Conservation (phyloP, 345 rosid species). For the Linum trigynum region DNA sequence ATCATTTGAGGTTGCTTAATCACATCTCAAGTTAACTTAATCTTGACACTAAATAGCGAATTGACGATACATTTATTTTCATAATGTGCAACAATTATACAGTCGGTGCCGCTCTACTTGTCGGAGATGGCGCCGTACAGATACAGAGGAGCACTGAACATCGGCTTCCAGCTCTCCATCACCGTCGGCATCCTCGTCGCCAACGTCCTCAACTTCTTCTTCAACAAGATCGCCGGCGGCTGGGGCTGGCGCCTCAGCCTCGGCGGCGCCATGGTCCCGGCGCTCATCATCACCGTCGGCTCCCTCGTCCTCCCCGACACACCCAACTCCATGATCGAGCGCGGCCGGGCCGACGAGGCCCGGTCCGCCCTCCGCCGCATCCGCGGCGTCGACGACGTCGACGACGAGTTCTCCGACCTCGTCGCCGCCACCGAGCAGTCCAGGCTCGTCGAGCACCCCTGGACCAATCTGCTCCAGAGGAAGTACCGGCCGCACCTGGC, state of each 20-base stretch:
- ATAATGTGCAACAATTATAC: constrained; percentile 8
- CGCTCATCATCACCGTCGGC: constrained; percentile 70
- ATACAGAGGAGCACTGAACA: constrained; percentile 85
- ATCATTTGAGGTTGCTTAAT: no score
- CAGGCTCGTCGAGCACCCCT: constrained; percentile 57
- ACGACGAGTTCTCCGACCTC: constrained; percentile 67
- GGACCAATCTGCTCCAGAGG: constrained; percentile 64
- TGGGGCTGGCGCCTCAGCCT: constrained; percentile 96
- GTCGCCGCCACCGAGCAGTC: constrained; percentile 73
- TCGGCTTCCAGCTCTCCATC: constrained; percentile 85
- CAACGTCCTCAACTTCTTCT: constrained; percentile 71
- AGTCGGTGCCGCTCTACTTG: constrained; percentile 91
- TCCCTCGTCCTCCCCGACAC: constrained; percentile 83
- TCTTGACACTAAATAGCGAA: no score
- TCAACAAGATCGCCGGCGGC: constrained; percentile 49
- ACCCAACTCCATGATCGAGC: constrained; percentile 91
- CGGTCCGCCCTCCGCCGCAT: constrained; percentile 38
- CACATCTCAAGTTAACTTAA: no score
- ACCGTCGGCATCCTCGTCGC: constrained; percentile 82
- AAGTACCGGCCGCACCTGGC: constrained; percentile 81
- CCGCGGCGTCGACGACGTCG: constrained; percentile 67
- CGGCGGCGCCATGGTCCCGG: constrained; percentile 96
- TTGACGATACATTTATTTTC: no score
- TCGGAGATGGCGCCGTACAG: constrained; percentile 98
- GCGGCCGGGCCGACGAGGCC: constrained; percentile 61